Evolutionary conservation across 306 rosid species (phyloP).

Genomic region (Vigna reflexopilosa): DNA sequence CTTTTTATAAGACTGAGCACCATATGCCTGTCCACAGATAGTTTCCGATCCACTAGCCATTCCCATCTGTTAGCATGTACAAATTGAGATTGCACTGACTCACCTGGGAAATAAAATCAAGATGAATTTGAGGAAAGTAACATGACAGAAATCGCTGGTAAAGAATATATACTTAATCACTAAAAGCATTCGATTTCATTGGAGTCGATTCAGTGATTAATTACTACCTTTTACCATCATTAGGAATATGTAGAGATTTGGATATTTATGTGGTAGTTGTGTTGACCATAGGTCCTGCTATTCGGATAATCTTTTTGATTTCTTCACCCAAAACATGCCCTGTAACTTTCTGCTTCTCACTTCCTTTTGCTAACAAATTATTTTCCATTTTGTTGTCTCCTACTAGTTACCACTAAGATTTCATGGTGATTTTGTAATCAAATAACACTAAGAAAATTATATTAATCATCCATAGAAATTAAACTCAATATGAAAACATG

Average conservation of each 20-base stretch:
- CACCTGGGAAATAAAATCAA: no score
- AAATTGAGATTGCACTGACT: slow-evolving; percentile 5
- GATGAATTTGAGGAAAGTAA: no score
- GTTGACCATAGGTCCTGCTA: slow-evolving; percentile 54
- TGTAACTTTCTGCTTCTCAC: slow-evolving; percentile 16
- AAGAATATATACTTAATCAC: no score
- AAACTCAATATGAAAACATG: no score
- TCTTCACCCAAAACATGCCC: slow-evolving; percentile 49
- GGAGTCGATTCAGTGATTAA: not conserved
- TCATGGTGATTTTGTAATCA: no score
- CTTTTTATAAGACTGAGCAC: slow-evolving; percentile 60
- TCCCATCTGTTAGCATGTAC: slow-evolving; percentile 49
- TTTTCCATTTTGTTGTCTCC: slow-evolving; percentile 44
- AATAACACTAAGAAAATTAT: no score
- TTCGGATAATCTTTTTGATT: slow-evolving; percentile 49
- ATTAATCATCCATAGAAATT: no score
- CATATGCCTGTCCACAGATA: slow-evolving; percentile 67
- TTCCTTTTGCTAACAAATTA: slow-evolving; percentile 29
- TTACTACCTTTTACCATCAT: not conserved
- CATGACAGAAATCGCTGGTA: no score
- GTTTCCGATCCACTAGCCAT: slow-evolving; percentile 72
- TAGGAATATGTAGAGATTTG: no score
- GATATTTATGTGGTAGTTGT: not conserved
- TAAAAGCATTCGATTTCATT: no score
- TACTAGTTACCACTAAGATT: no score